Base-by-base conservation (phyloP, 148 eudicot species). In the Cornus kousa region DNA sequence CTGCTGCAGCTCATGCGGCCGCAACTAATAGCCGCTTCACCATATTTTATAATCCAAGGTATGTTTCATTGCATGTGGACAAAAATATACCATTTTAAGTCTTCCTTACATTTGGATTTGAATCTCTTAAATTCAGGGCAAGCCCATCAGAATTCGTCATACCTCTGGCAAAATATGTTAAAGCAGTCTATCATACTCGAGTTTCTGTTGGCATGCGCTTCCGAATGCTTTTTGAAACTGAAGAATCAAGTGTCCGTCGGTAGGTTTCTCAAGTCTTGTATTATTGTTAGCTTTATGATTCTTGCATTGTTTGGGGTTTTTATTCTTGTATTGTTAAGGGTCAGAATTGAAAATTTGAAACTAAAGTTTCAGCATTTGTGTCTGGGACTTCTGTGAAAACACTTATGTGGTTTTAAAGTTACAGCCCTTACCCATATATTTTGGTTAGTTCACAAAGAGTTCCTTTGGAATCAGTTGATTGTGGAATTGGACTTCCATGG, bases 1-100 rank as follows among this genome's bases (percentile, higher is more conserved):
- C 93, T 79, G 93, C 93, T 48, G 90, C 90, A 31, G 92, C 91
- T 75, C 92, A 89, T 83, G 92, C 92, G 31, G 89, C 91, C 68
- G 67, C 88, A 28, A 87, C 93, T 59, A 86, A 83, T 72, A 90
- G 90, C 76, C 89, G 89, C 37, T 90, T 90, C 82, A 87, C 93
- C 60, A 86, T 90, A 74, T 90, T 90, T 75, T 90, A 79, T 74
- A 90, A 90, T 75, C 93, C 93, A 67, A 88, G 93, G 93, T 90
- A 37, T 39, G 53, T 55, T 70, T 64, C 40, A 2, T 71, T 39
- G 71, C 53, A 28, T 19, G 67, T 33, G 74, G 62, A 20, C 1
- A n/a, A 39, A 71, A 62, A 10, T 3, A 62, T 62, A 62, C 23
- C 7, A 3, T 33, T 76, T 66, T 0, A n/a, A 39, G 71, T 32